Evolutionary conservation across 495 filamentous ascomycete genomes (phyloP).

Genomic region (Thermothielavioides terrestris): DNA sequence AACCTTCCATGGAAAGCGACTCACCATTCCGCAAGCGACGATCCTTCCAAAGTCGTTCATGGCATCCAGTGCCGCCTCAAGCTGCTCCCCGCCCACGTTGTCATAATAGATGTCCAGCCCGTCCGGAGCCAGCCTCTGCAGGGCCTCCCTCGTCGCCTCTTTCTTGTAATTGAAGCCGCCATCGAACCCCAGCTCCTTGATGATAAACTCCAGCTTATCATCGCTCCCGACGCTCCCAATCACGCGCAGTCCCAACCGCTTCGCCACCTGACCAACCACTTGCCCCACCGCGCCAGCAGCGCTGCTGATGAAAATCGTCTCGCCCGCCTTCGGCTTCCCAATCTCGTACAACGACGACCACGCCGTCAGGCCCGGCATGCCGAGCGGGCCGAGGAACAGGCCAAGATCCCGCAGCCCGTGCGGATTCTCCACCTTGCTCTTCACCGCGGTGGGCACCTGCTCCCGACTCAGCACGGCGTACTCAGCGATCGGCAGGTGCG

Average conservation of each 20-base stretch:
- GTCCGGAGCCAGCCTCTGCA: conserved; percentile 65
- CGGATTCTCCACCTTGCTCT: conserved; percentile 35
- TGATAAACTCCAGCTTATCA: conserved; percentile 60
- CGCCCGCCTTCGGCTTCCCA: conserved; percentile 75
- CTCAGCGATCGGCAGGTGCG: conserved; percentile 52
- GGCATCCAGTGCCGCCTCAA: conserved; percentile 63
- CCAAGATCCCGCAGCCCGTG: conserved; percentile 52
- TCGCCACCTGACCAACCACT: conserved; percentile 76
- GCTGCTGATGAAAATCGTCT: conserved; percentile 78
- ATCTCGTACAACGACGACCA: conserved; percentile 77
- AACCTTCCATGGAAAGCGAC: conserved; percentile 13
- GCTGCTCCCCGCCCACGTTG: conserved; percentile 84
- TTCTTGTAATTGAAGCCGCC: conserved; percentile 64
- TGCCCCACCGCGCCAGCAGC: conserved; percentile 80
- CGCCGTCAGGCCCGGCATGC: conserved; percentile 83
- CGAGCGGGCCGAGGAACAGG: conserved; percentile 62
- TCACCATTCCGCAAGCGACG: conserved; percentile 45
- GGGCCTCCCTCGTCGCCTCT: conserved; percentile 57
- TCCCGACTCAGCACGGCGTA: conserved; percentile 41
- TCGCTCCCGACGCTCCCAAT: conserved; percentile 61
- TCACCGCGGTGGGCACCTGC: conserved; percentile 9
- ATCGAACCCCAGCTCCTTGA: conserved; percentile 58
- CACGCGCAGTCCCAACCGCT: conserved; percentile 77
- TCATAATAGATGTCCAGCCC: conserved; percentile 95
- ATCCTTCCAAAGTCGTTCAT: conserved; percentile 68